Evolutionary conservation across 169 alveolate species (phyloP).

Genomic region (Cryptosporidium ubiquitum): DNA sequence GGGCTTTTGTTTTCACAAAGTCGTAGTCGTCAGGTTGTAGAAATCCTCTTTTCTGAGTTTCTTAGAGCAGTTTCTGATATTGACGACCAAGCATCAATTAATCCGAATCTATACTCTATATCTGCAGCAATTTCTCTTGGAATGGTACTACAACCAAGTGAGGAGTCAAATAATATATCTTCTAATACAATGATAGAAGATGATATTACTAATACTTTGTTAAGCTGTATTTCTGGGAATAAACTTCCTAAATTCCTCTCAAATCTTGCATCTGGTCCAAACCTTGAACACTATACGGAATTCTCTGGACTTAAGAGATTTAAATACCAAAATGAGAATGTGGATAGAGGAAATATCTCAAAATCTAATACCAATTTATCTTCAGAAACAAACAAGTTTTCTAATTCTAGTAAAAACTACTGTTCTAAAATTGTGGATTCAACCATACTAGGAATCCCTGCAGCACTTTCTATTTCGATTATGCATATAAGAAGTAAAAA

Average conservation of each 20-base stretch:
- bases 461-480: slow-evolving; percentile 38
- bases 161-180: not conserved
- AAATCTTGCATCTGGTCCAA: slow-evolving; percentile 51
- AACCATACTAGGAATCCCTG: slow-evolving; percentile 40
- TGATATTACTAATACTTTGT: not conserved
- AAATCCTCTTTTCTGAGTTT: slow-evolving; percentile 40
- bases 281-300: slow-evolving; percentile 43
- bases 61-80: slow-evolving; percentile 45
- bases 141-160: slow-evolving; percentile 36
- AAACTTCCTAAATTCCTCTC: slow-evolving; percentile 22
- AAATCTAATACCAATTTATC: not conserved
- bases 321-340: slow-evolving; percentile 22
- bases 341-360: not conserved
- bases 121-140: slow-evolving; percentile 63
- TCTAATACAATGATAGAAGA: not conserved
- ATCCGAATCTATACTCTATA: slow-evolving; percentile 35
- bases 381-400: not conserved
- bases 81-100: slow-evolving; percentile 60
- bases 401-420: slow-evolving; percentile 52
- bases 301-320: slow-evolving; percentile 33
- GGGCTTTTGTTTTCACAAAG: slow-evolving; percentile 67
- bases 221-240: slow-evolving; percentile 33
- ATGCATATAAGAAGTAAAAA: slow-evolving; percentile 44
- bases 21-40: slow-evolving; percentile 24
- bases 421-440: slow-evolving; percentile 46